Evolutionary conservation across 163 green algal species (phyloP), one percentile per base, ranked within the genome.

Genomic region (Volvox carteri): DNA sequence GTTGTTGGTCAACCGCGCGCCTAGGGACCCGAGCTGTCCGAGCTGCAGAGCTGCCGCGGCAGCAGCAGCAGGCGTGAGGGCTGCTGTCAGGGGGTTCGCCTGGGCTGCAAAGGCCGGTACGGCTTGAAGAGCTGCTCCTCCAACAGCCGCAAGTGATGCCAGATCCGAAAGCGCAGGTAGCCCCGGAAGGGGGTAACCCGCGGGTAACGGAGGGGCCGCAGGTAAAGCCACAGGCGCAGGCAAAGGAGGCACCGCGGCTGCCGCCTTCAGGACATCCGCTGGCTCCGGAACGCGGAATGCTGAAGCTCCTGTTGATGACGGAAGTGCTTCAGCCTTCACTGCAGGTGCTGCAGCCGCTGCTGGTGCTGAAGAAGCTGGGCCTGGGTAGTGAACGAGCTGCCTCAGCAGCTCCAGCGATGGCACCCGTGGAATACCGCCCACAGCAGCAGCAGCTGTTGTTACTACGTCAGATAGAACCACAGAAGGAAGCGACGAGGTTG

Each of bases 331-430:
- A 1, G 54, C 28, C 37, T 87, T 87, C 7, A 86, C 67, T n/a
- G 58, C 5, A 35, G 62, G 41, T 8, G 39, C 33, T 28, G 56
- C 56, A 2, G 23, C 39, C 8, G 37, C 52, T 54, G 42, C 41
- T 37, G 41, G 78, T 16, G 30, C 79, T 6, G 83, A 72, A 25
- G 70, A 44, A 48, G 50, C 23, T 5, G 83, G 35, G 11, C 33
- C 19, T 77, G 83, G 80, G 12, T 78, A 72, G 0, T 86, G 81
- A 48, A 95, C 90, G 28, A 95, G 92, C 78, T 95, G 92, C 30
- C 91, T 65, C 37, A 96, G 48, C n/a, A 96, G 90, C 56, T 96
- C 94, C 28, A 96, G 78, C 0, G 92, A 95, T 6, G 93, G 92
- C n/a, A 96, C 94, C 7, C 94, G 78, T 33, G 94, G 94, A 70